These are phyloP conservation scores for Microstegium vimineum DNA, from an alignment of 176 grass and related monocot species.

Conservation along the genomic window DNA sequence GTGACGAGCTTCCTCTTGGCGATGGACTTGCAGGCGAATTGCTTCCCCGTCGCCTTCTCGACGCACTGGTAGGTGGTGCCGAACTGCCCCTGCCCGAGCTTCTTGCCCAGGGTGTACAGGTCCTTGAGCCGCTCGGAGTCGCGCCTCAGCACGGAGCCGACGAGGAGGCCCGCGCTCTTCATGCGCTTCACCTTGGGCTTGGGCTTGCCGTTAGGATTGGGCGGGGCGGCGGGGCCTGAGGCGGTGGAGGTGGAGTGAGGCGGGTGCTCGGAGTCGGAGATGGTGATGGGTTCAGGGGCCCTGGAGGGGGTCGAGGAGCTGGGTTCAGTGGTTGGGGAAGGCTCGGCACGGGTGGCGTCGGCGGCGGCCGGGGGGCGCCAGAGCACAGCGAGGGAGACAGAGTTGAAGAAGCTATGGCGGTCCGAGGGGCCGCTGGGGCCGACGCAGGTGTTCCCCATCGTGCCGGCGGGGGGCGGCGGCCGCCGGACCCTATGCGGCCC, in stretches of 20 bases:
- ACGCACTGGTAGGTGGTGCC: slow-evolving; percentile 65
- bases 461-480: slow-evolving; percentile 1
- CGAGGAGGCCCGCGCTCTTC: slow-evolving; percentile 61
- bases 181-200: slow-evolving; percentile 44
- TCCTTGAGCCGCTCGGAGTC: slow-evolving; percentile 58
- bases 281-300: slow-evolving; percentile 35
- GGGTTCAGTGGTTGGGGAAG: background rate
- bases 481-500: slow-evolving; percentile 21
- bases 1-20: slow-evolving; percentile 70
- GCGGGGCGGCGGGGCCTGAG: background rate
- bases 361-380: slow-evolving; percentile 39
- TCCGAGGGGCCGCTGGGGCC: slow-evolving; percentile 22
- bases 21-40: slow-evolving; percentile 77
- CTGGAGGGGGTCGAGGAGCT: slow-evolving; percentile 13
- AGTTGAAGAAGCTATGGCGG: slow-evolving; percentile 50
- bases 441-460: slow-evolving; percentile 56
- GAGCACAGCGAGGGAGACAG: slow-evolving; percentile 45
- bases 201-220: slow-evolving; percentile 16
- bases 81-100: slow-evolving; percentile 68
- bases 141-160: slow-evolving; percentile 49
- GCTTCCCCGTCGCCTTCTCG: slow-evolving; percentile 53
- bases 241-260: background rate
- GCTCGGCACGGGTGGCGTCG: slow-evolving; percentile 7
- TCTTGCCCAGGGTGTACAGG: slow-evolving; percentile 50
- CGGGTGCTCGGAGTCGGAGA: slow-evolving; percentile 36